Evolutionary conservation across 768 basidiomycete species (phyloP), one percentile per base, ranked within the genome.

Genomic region (Saitozyma sp.): DNA sequence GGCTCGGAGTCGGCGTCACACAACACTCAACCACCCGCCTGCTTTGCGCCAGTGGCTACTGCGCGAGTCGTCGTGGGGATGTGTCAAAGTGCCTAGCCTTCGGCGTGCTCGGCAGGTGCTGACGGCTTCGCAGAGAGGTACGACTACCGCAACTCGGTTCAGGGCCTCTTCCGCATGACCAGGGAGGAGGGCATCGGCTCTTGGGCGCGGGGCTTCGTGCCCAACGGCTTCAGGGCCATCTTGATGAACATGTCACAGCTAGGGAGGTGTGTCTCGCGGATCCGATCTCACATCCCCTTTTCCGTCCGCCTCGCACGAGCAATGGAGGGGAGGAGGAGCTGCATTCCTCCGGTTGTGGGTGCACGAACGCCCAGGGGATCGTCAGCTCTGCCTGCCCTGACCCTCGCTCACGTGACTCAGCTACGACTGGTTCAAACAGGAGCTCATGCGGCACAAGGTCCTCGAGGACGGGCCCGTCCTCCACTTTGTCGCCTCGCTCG

Each of bases 171-270:
- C 81, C 82, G 91, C 88, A 94, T 95, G 90, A 85, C 92, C 10
- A 84, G 86, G 1, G 91, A 94, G 77, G 92, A 95, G 79, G 92
- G 92, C 5, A 64, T 82, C 14, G 88, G 88, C 0, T 89, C 90
- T 0, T 85, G 92, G 54, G 82, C 78, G 14, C 86, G 92, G 39
- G 92, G 92, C 20, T 83, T 89, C 5, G 87, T 84, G 3, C 92
- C 92, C 0, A 95, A 95, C 69, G 87, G 92, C 7, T 87, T 93
- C 77, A 85, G 92, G 76, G 88, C 91, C 0, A 73, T 92, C 13
- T 78, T 94, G 65, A 93, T 93, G 91, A 94, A 93, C 77, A 90
- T 90, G 54, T 89, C 88, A 81, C 92, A 95, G 77, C 86, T 94
- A 37, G 92, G 91, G 0, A 91, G 91, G 87, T 91, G 76, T 76